These are phyloP conservation scores for Berkeleyomyces rouxiae DNA, from an alignment of 2,329 filamentous ascomycete species.

Conservation along the genomic window DNA sequence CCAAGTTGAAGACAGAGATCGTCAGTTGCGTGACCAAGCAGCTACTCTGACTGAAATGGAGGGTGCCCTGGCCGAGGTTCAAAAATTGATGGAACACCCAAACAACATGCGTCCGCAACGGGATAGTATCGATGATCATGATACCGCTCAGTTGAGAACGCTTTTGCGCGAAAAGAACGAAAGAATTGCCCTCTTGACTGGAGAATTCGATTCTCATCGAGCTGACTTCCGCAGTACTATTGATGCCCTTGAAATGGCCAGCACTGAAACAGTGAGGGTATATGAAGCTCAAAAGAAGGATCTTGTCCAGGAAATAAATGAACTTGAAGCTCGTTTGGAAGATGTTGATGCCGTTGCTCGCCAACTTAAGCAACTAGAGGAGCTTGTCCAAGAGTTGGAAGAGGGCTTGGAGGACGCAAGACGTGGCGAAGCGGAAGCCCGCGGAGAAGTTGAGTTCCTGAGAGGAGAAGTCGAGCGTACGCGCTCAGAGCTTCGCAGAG, in stretches of 20 bases:
- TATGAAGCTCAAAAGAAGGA: constrained; percentile 89
- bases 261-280: constrained; percentile 85
- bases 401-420: constrained; percentile 91
- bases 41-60: constrained; percentile 79
- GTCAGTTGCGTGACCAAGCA: constrained; percentile 77
- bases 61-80: constrained; percentile 62
- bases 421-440: constrained; percentile 83
- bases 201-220: constrained; percentile 86
- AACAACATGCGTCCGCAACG: constrained; percentile 27
- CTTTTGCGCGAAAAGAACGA: constrained; percentile 89
- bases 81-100: constrained; percentile 46
- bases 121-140: constrained; percentile 42
- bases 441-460: constrained; percentile 89
- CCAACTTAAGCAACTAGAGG: constrained; percentile 88
- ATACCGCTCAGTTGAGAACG: constrained; percentile 60
- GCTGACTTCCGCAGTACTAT: constrained; percentile 95
- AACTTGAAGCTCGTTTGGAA: constrained; percentile 64
- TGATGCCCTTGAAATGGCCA: constrained; percentile 88
- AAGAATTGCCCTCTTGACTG: constrained; percentile 80
- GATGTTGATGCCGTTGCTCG: constrained; percentile 83
- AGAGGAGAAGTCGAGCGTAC: constrained; percentile 88
- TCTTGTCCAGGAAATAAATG: constrained; percentile 65
- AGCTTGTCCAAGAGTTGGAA: constrained; percentile 89
- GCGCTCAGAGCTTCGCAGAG: constrained; percentile 69
- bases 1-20: constrained; percentile 69